phyloP scores from a whole-genome alignment of 176 grass and related monocot species.

The Raddia distichophylla region DNA sequence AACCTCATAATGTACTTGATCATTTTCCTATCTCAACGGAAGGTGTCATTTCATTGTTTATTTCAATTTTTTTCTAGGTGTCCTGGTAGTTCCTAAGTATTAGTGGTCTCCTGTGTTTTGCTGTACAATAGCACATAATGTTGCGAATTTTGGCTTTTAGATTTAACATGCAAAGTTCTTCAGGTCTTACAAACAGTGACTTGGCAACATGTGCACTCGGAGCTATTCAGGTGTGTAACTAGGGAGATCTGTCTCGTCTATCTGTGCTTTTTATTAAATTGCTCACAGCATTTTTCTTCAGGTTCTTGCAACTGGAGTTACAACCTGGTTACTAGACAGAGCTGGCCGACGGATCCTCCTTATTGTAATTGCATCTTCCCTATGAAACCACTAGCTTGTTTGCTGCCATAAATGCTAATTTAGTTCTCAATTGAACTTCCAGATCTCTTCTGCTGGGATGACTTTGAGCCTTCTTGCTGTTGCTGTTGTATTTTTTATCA shows the following conservation, averaged over 20 bases:
- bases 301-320: constrained; percentile 91
- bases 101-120: neutral
- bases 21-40: neutral
- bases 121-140: neutral
- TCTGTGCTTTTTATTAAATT: constrained; percentile 25
- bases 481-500: constrained; percentile 78
- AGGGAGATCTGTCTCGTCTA: neutral
- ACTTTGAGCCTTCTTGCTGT: constrained; percentile 82
- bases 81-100: neutral
- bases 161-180: constrained; percentile 43
- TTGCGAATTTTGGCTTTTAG: neutral
- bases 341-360: constrained; percentile 90
- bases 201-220: constrained; percentile 93
- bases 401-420: constrained; percentile 13
- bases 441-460: constrained; percentile 83
- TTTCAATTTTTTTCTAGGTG: neutral
- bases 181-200: constrained; percentile 89
- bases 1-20: neutral
- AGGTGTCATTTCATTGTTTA: neutral
- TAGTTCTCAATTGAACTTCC: constrained; percentile 45
- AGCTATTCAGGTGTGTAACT: constrained; percentile 76
- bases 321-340: constrained; percentile 90
- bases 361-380: constrained; percentile 59
- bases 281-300: constrained; percentile 28
- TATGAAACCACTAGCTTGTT: constrained; percentile 11